Base-by-base conservation (phyloP, 2,329 filamentous ascomycete species). In the Elsinoe ampelina region DNA sequence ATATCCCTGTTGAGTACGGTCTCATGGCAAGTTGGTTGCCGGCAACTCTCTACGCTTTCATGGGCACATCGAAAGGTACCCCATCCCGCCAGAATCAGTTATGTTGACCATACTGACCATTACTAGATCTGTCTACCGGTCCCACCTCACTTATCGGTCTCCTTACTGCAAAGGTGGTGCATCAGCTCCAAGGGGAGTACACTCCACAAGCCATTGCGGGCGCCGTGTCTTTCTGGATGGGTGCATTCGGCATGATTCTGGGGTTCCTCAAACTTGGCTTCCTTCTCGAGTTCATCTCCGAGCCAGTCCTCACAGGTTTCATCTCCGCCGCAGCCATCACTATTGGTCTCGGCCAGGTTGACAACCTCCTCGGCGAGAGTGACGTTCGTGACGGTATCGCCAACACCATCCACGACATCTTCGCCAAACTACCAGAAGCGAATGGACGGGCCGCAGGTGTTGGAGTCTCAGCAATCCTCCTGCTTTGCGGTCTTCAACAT, bases 321-420 rank as follows among this genome's bases (percentile, higher is more conserved):
- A 83, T 86, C 62, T 83, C 81, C 0, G 82, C 82, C 1, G 82
- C 83, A 1, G 83, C 81, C 20, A 78, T 86, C 48, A 82, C 81
- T 30, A 85, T 86, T 63, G 78, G 80, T 19, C 54, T 59, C 11
- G 81, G 80, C n/a, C 83, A 86, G 65, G 76, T 86, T 57, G 79
- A 75, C 2, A 79, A 79, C 1, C 75, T 85, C 0, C 76, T 85
- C 1, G 82, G 82, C 8, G 74, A 81, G 52, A 60, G 71, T 8
- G 71, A 73, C 22, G 74, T 80, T 1, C 74, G 77, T 2, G 73
- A 74, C 22, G 77, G 77, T 1, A 77, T 80, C 1, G 80, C 80
- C 4, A 73, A 72, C 10, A 80, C 82, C 58, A 81, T 85, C 48
- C 79, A 78, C 57, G 77, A 82, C 62, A 73, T 84, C 34, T 78